Conservation (phyloP, 2,329 filamentous ascomycete genomes). For the Cyanodermella asteris region DNA sequence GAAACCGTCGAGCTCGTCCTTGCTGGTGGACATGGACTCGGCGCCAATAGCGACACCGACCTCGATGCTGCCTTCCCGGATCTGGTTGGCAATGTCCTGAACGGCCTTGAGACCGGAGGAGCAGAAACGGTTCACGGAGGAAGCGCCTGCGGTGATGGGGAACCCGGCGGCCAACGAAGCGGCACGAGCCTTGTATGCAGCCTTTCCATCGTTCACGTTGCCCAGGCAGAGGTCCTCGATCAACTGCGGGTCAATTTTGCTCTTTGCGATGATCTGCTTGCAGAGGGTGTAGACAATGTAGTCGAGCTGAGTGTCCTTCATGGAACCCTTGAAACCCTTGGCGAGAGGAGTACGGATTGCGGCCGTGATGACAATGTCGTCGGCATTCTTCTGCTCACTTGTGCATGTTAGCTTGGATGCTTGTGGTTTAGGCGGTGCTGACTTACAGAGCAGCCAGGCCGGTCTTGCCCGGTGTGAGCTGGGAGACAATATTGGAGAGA, state of each 20-base stretch:
- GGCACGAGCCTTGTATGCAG: constrained; percentile 76
- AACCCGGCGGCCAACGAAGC: constrained; percentile 79
- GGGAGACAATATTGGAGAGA: constrained; percentile 69
- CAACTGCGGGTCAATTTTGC: constrained; percentile 55
- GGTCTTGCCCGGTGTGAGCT: constrained; percentile 53
- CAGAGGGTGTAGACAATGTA: constrained; percentile 66
- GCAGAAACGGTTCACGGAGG: constrained; percentile 85
- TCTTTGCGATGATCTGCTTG: constrained; percentile 50
- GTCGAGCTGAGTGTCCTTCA: constrained; percentile 86
- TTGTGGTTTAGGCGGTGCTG: constrained; percentile 1
- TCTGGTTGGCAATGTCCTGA: constrained; percentile 83
- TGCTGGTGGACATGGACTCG: constrained; percentile 63
- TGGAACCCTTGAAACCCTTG: constrained; percentile 76
- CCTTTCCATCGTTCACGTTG: constrained; percentile 71
- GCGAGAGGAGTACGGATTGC: constrained; percentile 73
- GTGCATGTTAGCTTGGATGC: constrained; percentile 5
- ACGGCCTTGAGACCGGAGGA: constrained; percentile 88
- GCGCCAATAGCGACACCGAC: constrained; percentile 72
- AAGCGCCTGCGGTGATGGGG: constrained; percentile 69
- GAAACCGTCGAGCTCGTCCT: constrained; percentile 50
- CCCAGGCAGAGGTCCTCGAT: constrained; percentile 83
- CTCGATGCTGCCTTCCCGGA: constrained; percentile 59
- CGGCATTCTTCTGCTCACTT: constrained; percentile 78
- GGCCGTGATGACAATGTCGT: constrained; percentile 91
- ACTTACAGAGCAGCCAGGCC: constrained; percentile 58